Conservation (phyloP, 495 filamentous ascomycete genomes). For the Penicillium antarcticum region DNA sequence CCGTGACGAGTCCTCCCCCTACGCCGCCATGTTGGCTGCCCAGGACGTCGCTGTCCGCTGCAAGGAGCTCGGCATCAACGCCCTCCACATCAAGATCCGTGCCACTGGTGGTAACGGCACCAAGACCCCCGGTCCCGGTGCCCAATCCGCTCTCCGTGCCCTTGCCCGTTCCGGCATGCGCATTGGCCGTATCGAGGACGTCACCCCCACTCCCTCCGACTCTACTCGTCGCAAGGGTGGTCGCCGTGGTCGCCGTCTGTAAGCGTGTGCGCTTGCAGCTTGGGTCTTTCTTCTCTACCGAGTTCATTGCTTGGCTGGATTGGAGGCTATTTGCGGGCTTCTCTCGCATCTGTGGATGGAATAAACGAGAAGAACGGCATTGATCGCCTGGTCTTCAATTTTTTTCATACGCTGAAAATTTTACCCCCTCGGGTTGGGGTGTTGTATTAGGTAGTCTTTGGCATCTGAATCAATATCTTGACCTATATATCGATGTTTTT, state of each 20-base stretch:
- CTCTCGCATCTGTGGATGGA: constrained; percentile 49
- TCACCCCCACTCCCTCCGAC: constrained; percentile 97
- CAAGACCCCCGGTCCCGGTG: constrained; percentile 98
- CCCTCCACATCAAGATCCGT: constrained; percentile 99
- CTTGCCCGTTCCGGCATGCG: constrained; percentile 98
- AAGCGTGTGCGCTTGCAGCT: constrained; percentile 46
- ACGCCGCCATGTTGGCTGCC: constrained; percentile 99
- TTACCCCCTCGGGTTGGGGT: constrained; percentile 23
- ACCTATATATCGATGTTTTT: constrained; percentile 1
- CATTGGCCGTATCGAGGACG: constrained; percentile 99
- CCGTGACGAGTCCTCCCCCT: constrained; percentile 98
- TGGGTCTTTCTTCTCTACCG: constrained; percentile 23
- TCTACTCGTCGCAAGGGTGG: constrained; percentile 98
- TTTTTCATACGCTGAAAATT: constrained; percentile 42
- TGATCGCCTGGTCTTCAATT: constrained; percentile 55
- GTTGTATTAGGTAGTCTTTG: constrained; percentile 18
- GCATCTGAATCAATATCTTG: constrained; percentile 20
- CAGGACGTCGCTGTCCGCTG: constrained; percentile 89
- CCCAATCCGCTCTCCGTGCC: constrained; percentile 97
- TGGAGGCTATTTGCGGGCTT: constrained; percentile 33
- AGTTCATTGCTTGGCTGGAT: constrained; percentile 31
- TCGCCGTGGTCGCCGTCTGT: constrained; percentile 99
- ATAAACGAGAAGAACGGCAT: constrained; percentile 59
- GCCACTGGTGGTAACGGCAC: constrained; percentile 99
- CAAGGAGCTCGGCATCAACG: constrained; percentile 99